Percentiles rank a stretch among this genome's conserved stretches.
These are phyloP conservation scores for Erysimum cheiri DNA, from an alignment of 441 rosid species.

Conservation along the genomic window DNA sequence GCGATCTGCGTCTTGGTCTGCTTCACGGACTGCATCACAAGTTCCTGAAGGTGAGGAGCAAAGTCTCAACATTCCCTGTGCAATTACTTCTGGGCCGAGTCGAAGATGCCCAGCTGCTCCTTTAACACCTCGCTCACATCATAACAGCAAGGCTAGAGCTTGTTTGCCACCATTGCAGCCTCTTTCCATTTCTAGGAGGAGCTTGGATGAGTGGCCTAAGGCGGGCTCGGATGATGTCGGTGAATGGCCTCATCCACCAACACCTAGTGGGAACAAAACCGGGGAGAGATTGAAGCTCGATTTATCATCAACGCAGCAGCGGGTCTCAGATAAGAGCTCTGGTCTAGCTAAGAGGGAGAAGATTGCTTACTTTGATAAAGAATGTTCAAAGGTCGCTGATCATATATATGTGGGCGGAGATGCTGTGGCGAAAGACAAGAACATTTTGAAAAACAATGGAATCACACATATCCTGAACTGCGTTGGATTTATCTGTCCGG, in stretches of 20 bases:
- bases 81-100: slow-evolving; percentile 53
- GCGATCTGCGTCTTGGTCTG: slow-evolving; percentile 98
- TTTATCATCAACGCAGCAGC: slow-evolving; percentile 80
- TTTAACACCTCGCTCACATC: slow-evolving; percentile 90
- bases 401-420: slow-evolving; percentile 97
- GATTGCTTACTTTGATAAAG: slow-evolving; percentile 93
- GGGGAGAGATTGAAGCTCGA: slow-evolving; percentile 95
- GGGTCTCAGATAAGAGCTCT: slow-evolving; percentile 64
- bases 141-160: slow-evolving; percentile 79
- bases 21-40: slow-evolving; percentile 80
- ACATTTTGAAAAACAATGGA: slow-evolving; percentile 75
- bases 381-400: slow-evolving; percentile 93
- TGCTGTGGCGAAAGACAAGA: slow-evolving; percentile 89
- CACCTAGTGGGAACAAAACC: slow-evolving; percentile 79
- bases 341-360: slow-evolving; percentile 85
- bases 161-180: slow-evolving; percentile 97
- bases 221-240: slow-evolving; percentile 95
- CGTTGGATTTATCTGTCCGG: slow-evolving; percentile 97
- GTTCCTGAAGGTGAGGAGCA: slow-evolving; percentile 59
- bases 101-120: slow-evolving; percentile 75
- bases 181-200: slow-evolving; percentile 82
- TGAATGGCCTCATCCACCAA: slow-evolving; percentile 93
- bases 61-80: slow-evolving; percentile 50
- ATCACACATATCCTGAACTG: slow-evolving; percentile 93
- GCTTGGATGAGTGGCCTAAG: slow-evolving; percentile 95